Evolutionary conservation across 768 basidiomycete genomes (phyloP), one percentile per base, ranked within the genome.

Genomic region (Rhodosporidiobolus sp.): DNA sequence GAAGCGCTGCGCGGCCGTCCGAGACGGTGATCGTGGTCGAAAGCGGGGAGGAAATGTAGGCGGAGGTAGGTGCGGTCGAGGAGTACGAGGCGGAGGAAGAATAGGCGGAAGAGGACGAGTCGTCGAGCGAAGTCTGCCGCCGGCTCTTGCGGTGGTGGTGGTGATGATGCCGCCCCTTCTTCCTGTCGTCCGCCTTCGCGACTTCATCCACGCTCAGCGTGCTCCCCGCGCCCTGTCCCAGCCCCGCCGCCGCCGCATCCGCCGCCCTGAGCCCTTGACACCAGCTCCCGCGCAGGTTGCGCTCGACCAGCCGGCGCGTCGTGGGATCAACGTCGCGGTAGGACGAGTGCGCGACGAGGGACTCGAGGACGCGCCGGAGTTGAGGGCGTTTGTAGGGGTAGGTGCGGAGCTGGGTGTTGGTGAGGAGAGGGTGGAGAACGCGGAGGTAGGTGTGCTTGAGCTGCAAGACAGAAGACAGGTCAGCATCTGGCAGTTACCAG

Each of bases 401-500:
- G 22, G 86, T 83, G 20, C 88, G 88, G 11, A 99, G 85, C 80
- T 99, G 96, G 0, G 95, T 98, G 81, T 91, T 93, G 17, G 90
- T 93, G 54, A 99, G 86, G 8, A 99, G 87, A 0, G 95, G 96
- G 79, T 98, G 92, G 24, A 99, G 85, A 17, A 99, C 96, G 28
- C 96, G 91, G 45, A 98, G 88, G 80, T 94, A 99, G 1, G 95
- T 98, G 80, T 99, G 95, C 60, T 93, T 91, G 55, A 98, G 85
- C 88, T 92, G 76, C 4, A 8, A 32, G 34, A 10, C 7, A 35
- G n/a, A 28, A 22, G 45, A 12, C 58, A 56, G 45, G 5, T 17
- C 17, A 7, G 24, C 49, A 26, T n/a, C n/a, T n/a, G n/a, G n/a
- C n/a, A n/a, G n/a, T n/a, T n/a, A n/a, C n/a, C n/a, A n/a, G n/a